A percentile compares a stretch with the other conserved stretches of the same genome.
These are phyloP conservation scores for Linnemannia hyalina DNA, from an alignment of 192 early-diverging fungal genomes.

Conservation along the genomic window DNA sequence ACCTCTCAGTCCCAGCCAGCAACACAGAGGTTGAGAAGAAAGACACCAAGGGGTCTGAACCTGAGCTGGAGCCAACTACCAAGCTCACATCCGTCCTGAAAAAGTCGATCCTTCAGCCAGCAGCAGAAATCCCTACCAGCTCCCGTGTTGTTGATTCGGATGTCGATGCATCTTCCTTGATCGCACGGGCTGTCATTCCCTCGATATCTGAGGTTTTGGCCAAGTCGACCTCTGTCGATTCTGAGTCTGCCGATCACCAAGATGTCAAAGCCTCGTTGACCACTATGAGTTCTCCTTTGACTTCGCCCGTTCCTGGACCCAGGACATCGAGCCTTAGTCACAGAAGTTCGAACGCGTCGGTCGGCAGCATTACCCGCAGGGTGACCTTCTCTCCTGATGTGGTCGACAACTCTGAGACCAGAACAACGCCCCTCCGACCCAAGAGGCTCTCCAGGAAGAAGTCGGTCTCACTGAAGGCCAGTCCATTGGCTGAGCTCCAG, in stretches of 20 bases:
- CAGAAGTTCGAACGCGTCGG: neutral
- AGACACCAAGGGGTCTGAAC: neutral
- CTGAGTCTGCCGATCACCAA: neutral
- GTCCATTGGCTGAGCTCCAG: neutral
- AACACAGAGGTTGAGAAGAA: neutral
- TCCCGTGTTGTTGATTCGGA: neutral
- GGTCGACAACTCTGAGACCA: slow-evolving; percentile 32
- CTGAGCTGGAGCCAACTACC: neutral
- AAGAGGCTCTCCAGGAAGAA: slow-evolving; percentile 14
- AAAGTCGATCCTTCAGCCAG: neutral
- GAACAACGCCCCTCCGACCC: neutral
- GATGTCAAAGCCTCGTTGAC: neutral
- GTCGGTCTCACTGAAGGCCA: neutral
- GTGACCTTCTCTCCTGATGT: slow-evolving; percentile 45
- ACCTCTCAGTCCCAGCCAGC: neutral
- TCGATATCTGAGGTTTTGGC: neutral
- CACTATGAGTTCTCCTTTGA: slow-evolving; percentile 18
- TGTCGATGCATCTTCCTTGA: slow-evolving; percentile 4
- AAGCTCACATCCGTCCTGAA: neutral
- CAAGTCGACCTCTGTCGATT: neutral
- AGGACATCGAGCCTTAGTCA: neutral
- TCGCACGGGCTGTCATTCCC: slow-evolving; percentile 17
- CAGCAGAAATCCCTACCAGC: neutral
- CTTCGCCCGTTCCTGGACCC: slow-evolving; percentile 24
- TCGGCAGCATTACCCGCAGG: slow-evolving; percentile 3